These are phyloP conservation scores for Eragrostis tef DNA, from an alignment of 202 grass and related monocot genomes.

Conservation along the genomic window DNA sequence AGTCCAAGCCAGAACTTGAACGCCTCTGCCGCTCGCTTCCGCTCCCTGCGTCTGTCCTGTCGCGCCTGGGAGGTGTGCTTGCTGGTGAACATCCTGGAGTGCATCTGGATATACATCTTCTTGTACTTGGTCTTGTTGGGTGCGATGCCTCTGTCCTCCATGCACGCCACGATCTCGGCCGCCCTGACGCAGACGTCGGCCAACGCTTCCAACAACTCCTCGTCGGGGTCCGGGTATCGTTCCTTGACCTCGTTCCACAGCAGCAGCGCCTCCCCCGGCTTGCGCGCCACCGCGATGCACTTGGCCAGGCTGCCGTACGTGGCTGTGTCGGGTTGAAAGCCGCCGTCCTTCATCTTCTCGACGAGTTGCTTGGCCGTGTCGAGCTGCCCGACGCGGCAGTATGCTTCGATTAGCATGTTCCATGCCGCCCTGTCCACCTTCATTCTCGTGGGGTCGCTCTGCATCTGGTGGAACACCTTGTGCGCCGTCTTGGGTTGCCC, in stretches of 20 bases:
- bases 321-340: constrained; percentile 58
- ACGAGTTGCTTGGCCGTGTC: constrained; percentile 66
- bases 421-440: constrained; percentile 69
- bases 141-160: constrained; percentile 85
- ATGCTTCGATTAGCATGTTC: constrained; percentile 87
- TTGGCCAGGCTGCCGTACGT: constrained; percentile 91
- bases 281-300: constrained; percentile 54
- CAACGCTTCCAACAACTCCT: constrained; percentile 71
- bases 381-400: constrained; percentile 66
- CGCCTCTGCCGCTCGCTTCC: constrained; percentile 75
- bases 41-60: constrained; percentile 62
- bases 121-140: constrained; percentile 94
- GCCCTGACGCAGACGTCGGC: constrained; percentile 82
- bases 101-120: constrained; percentile 93
- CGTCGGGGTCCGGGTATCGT: constrained; percentile 9
- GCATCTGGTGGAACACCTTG: constrained; percentile 90
- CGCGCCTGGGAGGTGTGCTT: constrained; percentile 81
- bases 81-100: constrained; percentile 91
- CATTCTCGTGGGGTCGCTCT: constrained; percentile 58
- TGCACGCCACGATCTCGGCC: constrained; percentile 86
- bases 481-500: constrained; percentile 78
- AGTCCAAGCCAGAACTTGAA: constrained; percentile 99
- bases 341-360: constrained; percentile 71
- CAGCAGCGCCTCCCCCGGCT: constrained; percentile 80
- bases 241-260: constrained; percentile 84